A percentile compares a stretch with the other conserved stretches of the same genome.
Conservation (phyloP, 148 eudicot species). For the Spergularia bocconei region DNA sequence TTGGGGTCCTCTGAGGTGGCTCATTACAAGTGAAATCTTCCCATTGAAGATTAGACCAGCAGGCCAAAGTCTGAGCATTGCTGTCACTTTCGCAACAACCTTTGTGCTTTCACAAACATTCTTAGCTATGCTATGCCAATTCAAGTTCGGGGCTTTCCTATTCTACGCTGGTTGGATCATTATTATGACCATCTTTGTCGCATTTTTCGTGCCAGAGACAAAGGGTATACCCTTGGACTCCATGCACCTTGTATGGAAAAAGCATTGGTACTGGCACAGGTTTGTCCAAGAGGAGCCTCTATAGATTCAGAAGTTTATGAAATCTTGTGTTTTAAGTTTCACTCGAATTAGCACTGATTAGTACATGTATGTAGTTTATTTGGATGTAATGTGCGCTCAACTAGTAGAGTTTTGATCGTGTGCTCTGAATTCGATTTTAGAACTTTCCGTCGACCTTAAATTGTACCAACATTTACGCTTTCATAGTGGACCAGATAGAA, state of each 20-base stretch:
- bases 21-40: constrained; percentile 60
- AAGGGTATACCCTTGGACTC: constrained; percentile 53
- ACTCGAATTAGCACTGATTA: background rate
- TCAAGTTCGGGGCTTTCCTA: constrained; percentile 54
- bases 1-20: constrained; percentile 62
- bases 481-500: no score
- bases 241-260: constrained; percentile 55
- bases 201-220: constrained; percentile 56
- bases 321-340: background rate
- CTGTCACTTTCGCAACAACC: constrained; percentile 40
- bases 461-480: no score
- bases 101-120: constrained; percentile 62
- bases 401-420: no score
- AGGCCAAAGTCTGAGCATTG: constrained; percentile 53
- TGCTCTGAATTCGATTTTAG: no score
- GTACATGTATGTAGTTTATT: background rate
- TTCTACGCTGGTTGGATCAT: constrained; percentile 57
- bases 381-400: no score
- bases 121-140: constrained; percentile 51
- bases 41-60: constrained; percentile 48
- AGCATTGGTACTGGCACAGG: constrained; percentile 63
- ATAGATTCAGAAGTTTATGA: background rate
- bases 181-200: constrained; percentile 47
- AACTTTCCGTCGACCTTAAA: no score
- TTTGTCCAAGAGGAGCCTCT: constrained; percentile 35